Evolutionary conservation across 805 yeast genomes (phyloP), one percentile per base, ranked within the genome.

Genomic region (Cyberlindnera amylophila): DNA sequence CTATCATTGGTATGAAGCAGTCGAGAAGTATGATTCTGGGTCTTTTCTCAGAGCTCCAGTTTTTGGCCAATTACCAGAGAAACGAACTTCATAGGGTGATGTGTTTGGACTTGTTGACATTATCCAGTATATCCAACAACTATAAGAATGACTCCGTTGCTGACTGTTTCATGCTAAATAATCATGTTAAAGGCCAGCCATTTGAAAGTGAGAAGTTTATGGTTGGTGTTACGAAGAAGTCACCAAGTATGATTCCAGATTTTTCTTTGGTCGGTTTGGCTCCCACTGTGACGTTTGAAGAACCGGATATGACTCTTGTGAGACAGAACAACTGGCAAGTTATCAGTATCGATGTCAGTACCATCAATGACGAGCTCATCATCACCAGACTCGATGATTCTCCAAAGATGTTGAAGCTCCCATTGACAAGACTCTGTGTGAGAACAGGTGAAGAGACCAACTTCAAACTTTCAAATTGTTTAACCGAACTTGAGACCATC

Each of bases 291-390:
- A 37, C 40, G 32, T 40, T 42, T n/a, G 38, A 43, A 17, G 45
- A 36, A 5, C 32, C 36, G 18, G 52, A 42, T 17, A 41, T 42
- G 32, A 38, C 31, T 2, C 32, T 51, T 4, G 47, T 45, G 7
- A 35, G 52, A 32, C 85, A 86, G 0, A 43, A 58, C 0, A 59
- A 62, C 16, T 83, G 89, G 90, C 53, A 68, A 3, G 72, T 82
- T 0, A 62, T 86, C 1, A 68, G 82, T 1, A 60, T 89, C 18
- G 90, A 82, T 52, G 55, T 77, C 8, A 79, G 87, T 47, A 63
- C 75, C 0, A 52, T 67, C 8, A 72, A 81, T 8, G 84, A 81
- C 0, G 81, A 78, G 54, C 62, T 89, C 21, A 48, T 82, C 0
- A 44, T 88, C 4, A 62, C 83, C 4, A 71, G 75, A 46, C 58